Conservation (phyloP, 2,329 filamentous ascomycete species). For the Sporothrix euskadiensis region DNA sequence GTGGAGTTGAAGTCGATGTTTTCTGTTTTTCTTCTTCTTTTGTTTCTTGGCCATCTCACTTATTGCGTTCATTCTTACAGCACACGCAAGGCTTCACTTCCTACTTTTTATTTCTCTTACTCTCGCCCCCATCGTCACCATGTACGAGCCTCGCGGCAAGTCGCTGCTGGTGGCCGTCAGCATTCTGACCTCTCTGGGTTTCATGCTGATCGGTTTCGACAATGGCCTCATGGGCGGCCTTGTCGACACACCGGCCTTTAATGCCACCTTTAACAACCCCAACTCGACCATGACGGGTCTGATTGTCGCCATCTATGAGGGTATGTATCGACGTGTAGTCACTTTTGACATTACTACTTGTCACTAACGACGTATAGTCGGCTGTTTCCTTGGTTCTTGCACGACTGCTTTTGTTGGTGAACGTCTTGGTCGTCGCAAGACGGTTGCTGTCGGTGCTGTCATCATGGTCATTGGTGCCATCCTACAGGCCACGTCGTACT, state of each 20-base stretch:
- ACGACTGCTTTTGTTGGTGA: slow-evolving; percentile 41
- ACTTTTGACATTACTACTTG: neutral
- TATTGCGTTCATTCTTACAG: neutral
- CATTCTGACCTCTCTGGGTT: slow-evolving; percentile 27
- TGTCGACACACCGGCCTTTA: slow-evolving; percentile 25
- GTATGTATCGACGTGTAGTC: neutral
- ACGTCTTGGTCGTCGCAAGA: slow-evolving; percentile 40
- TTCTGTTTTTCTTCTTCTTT: neutral
- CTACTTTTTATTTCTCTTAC: neutral
- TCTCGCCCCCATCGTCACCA: slow-evolving; percentile 23
- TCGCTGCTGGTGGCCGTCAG: slow-evolving; percentile 26
- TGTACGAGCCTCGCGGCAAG: slow-evolving; percentile 21
- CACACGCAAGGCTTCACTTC: neutral
- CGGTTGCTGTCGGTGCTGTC: slow-evolving; percentile 39
- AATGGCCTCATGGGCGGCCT: slow-evolving; percentile 30
- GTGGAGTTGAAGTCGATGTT: neutral
- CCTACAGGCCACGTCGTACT: slow-evolving; percentile 41
- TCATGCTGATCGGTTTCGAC: slow-evolving; percentile 29
- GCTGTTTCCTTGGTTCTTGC: slow-evolving; percentile 57
- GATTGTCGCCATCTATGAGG: slow-evolving; percentile 46
- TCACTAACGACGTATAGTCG: slow-evolving; percentile 39
- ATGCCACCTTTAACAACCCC: slow-evolving; percentile 21
- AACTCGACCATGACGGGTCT: slow-evolving; percentile 27
- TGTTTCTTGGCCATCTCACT: neutral
- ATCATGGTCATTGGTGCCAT: slow-evolving; percentile 42